Conservation (phyloP, 2,329 filamentous ascomycete genomes). For the Neonectria magnoliae region DNA sequence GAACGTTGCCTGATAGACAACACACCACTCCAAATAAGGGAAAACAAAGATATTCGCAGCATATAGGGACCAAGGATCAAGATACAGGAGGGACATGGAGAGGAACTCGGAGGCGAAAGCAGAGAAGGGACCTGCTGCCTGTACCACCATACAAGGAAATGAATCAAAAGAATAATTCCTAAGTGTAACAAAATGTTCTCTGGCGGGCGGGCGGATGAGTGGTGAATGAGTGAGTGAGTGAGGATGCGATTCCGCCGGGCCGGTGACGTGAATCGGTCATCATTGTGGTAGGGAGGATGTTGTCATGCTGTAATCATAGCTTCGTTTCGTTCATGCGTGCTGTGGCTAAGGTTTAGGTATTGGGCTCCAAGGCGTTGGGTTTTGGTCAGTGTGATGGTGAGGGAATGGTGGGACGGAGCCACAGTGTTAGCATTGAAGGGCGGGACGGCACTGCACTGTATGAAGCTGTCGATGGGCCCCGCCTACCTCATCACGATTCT, state of each 20-base stretch:
- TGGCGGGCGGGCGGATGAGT: too few species aligned
- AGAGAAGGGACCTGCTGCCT: conserved; percentile 45
- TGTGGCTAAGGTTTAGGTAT: neutral
- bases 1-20: conserved; percentile 53
- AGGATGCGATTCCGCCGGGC: neutral
- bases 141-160: conserved; percentile 42
- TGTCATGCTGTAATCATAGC: neutral
- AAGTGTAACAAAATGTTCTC: neutral
- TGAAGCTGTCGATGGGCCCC: conserved; percentile 31
- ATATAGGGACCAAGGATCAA: conserved; percentile 34
- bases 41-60: conserved; percentile 44
- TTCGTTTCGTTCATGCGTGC: neutral
- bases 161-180: conserved; percentile 24
- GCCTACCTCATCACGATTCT: conserved; percentile 37
- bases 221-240: neutral
- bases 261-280: conserved; percentile 28
- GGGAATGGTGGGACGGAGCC: neutral
- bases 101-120: conserved; percentile 32
- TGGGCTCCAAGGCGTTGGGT: neutral
- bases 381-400: neutral
- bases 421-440: conserved; percentile 5
- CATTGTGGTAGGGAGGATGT: conserved; percentile 4
- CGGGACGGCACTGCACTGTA: conserved; percentile 31
- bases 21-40: conserved; percentile 59
- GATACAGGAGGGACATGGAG: conserved; percentile 28